phyloP scores from a whole-genome alignment of 75 land plant genomes.

The Pinus tabuliformis region DNA sequence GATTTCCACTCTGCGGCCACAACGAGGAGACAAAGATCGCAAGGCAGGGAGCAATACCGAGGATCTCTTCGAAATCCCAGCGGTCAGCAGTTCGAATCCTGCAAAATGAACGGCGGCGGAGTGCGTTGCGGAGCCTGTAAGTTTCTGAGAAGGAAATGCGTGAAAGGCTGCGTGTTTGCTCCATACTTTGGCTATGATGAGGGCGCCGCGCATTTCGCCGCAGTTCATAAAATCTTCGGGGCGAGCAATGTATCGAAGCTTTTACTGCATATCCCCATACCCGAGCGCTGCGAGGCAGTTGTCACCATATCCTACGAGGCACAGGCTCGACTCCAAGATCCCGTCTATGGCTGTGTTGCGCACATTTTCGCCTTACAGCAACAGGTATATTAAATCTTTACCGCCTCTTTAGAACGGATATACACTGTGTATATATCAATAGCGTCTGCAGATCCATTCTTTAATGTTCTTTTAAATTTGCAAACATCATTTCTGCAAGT shows the following conservation, averaged over 20 bases:
- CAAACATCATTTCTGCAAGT: not conserved
- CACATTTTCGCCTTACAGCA: conserved; percentile 90
- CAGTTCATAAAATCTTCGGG: conserved; percentile 96
- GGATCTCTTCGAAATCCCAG: too few species aligned
- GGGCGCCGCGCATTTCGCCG: conserved; percentile 94
- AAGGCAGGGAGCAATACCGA: too few species aligned
- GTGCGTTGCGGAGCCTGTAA: conserved; percentile 50
- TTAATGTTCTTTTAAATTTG: not conserved
- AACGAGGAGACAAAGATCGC: too few species aligned
- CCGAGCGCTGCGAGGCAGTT: conserved; percentile 87
- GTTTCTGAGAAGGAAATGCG: conserved; percentile 70
- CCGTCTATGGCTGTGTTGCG: conserved; percentile 93
- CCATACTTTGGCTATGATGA: conserved; percentile 92
- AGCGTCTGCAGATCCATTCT: conserved; percentile 58
- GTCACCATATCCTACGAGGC: conserved; percentile 93
- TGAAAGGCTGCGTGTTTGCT: conserved; percentile 85
- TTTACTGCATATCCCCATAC: conserved; percentile 65
- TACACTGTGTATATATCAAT: conserved; percentile 79
- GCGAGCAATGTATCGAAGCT: conserved; percentile 96
- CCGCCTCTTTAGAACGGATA: conserved; percentile 77
- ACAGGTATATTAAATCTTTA: conserved; percentile 48
- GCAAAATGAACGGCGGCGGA: not conserved
- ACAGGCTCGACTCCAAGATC: conserved; percentile 83
- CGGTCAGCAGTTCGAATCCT: too few species aligned
- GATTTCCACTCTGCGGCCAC: too few species aligned